Evolutionary conservation across 805 yeast genomes (phyloP).

Genomic region (Vanderwaltozyma polyspora): DNA sequence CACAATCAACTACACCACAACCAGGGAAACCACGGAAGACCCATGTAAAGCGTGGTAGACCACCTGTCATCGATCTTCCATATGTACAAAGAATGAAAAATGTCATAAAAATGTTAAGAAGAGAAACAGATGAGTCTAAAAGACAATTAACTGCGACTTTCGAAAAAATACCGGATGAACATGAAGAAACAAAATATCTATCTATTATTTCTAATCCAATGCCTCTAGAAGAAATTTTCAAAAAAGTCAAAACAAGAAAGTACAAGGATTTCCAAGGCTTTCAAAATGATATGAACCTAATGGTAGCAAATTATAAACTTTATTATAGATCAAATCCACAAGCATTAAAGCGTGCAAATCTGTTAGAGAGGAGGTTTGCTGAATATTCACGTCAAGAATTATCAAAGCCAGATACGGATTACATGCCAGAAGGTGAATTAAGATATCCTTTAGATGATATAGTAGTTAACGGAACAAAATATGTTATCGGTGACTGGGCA

Average conservation of each 20-base stretch:
- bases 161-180: constrained; percentile 68
- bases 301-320: constrained; percentile 63
- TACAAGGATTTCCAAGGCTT: constrained; percentile 68
- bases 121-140: constrained; percentile 46
- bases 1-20: constrained; percentile 14
- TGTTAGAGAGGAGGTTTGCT: constrained; percentile 51
- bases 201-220: constrained; percentile 46
- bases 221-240: constrained; percentile 60
- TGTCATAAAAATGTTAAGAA: constrained; percentile 69
- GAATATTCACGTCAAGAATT: constrained; percentile 55
- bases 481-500: constrained; percentile 92
- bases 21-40: constrained; percentile 15
- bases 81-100: constrained; percentile 87
- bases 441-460: constrained; percentile 75
- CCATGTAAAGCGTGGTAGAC: constrained; percentile 27
- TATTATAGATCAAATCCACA: constrained; percentile 49
- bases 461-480: constrained; percentile 57
- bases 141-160: constrained; percentile 50
- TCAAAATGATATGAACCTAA: constrained; percentile 60
- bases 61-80: constrained; percentile 27
- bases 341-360: constrained; percentile 48
- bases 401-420: constrained; percentile 72
- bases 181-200: constrained; percentile 29
- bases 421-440: constrained; percentile 46
- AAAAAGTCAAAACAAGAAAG: constrained; percentile 75